Evolutionary conservation across 768 basidiomycete genomes (phyloP).

Genomic region (Mycena sanguinolenta): DNA sequence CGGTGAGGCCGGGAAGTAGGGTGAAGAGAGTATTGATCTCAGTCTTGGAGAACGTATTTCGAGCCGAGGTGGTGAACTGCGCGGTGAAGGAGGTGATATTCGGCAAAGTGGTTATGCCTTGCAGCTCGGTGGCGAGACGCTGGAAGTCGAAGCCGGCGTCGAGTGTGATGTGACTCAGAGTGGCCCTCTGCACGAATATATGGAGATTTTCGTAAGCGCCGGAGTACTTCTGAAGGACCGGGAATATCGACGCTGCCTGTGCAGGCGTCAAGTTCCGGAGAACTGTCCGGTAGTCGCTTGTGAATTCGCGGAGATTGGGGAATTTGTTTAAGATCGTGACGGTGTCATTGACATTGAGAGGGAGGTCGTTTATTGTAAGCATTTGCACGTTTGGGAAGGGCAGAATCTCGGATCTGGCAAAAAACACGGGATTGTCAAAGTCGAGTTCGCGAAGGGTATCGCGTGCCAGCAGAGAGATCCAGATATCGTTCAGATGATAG

Average conservation of each 20-base stretch:
- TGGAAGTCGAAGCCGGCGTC: background rate
- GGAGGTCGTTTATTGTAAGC: background rate
- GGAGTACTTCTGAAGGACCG: background rate
- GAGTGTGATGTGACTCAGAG: background rate
- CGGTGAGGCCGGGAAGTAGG: background rate
- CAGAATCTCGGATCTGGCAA: background rate
- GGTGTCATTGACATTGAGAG: too few relatives aligned
- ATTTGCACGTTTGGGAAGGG: background rate
- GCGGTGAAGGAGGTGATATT: background rate
- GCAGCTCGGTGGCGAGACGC: background rate
- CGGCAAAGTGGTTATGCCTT: background rate
- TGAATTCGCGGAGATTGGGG: background rate
- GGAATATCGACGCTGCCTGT: background rate
- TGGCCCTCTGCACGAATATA: background rate
- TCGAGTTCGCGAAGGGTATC: background rate
- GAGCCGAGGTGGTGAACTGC: background rate
- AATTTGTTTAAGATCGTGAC: background rate
- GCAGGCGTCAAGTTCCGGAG: background rate
- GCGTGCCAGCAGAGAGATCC: background rate
- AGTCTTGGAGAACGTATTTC: background rate
- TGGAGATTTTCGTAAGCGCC: background rate
- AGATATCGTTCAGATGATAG: background rate
- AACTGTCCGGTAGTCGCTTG: background rate
- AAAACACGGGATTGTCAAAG: background rate
- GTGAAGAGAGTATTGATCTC: background rate